phyloP scores from a whole-genome alignment of 768 basidiomycete genomes.

The Suillus weaverae region DNA sequence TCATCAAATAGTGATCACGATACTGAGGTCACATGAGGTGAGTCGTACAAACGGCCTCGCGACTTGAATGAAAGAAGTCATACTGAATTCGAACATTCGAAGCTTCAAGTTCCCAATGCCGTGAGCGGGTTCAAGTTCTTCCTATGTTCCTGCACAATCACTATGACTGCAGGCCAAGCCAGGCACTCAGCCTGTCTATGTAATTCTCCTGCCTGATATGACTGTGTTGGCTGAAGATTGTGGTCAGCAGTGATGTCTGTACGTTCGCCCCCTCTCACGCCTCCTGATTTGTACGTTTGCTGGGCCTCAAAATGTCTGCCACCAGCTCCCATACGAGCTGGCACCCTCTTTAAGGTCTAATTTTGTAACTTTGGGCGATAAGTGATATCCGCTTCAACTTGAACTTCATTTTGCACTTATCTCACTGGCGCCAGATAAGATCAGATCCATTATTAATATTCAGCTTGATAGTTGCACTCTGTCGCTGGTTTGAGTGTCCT shows the following conservation, averaged over 20 bases:
- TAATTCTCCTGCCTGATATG: not conserved
- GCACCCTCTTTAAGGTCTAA: not conserved
- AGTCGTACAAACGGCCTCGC: not conserved
- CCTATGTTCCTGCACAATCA: not conserved
- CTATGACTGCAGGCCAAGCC: not conserved
- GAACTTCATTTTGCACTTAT: not conserved
- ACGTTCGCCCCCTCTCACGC: not conserved
- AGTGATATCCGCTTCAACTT: not conserved
- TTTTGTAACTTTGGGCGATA: not conserved
- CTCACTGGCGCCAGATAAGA: not conserved
- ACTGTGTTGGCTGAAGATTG: not conserved
- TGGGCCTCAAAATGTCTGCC: not conserved
- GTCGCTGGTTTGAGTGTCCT: not conserved
- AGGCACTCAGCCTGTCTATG: not conserved
- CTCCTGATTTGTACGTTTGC: not conserved
- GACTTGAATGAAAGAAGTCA: not conserved
- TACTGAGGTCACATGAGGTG: not conserved
- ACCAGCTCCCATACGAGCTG: not conserved
- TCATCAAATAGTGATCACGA: not conserved
- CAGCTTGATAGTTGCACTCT: constrained; percentile 11
- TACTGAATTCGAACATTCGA: not conserved
- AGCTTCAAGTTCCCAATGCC: not conserved
- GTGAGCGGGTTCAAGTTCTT: not conserved
- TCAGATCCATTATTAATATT: not conserved
- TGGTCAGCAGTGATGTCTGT: not conserved